These are phyloP conservation scores for Mortierella sp. DNA, from an alignment of 371 early-diverging fungal species.

Conservation along the genomic window DNA sequence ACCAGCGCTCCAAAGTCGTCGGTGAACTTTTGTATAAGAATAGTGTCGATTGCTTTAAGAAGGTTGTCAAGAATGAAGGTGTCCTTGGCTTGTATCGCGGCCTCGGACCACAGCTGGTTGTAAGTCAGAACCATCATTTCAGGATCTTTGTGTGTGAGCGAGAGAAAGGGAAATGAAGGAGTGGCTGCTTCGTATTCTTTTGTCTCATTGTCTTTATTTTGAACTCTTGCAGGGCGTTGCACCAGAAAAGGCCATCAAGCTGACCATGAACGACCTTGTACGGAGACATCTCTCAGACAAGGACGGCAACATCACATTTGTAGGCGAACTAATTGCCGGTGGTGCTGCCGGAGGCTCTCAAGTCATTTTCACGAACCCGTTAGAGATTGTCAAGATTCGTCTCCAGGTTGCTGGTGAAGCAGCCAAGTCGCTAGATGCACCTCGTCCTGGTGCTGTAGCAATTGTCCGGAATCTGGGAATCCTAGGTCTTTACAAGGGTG, in stretches of 20 bases:
- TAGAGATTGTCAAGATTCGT: slow-evolving; percentile 98
- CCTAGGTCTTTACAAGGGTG: slow-evolving; percentile 96
- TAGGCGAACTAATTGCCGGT: slow-evolving; percentile 89
- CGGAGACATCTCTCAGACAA: slow-evolving; percentile 75
- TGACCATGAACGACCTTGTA: slow-evolving; percentile 96
- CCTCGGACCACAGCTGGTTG: slow-evolving; percentile 96
- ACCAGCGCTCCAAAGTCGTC: slow-evolving; percentile 92
- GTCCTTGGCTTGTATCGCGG: slow-evolving; percentile 93
- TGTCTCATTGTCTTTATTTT: not conserved
- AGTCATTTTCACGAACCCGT: slow-evolving; percentile 88
- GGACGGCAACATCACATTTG: slow-evolving; percentile 73
- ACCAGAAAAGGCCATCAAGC: slow-evolving; percentile 98
- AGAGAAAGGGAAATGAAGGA: too few relatives aligned
- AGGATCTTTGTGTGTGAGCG: too few relatives aligned
- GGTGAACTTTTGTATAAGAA: slow-evolving; percentile 95
- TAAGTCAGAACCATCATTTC: slow-evolving; percentile 26
- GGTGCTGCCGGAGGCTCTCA: slow-evolving; percentile 93
- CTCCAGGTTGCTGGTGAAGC: slow-evolving; percentile 92
- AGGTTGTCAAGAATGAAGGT: slow-evolving; percentile 95
- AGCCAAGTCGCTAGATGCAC: slow-evolving; percentile 68
- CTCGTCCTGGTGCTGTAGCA: slow-evolving; percentile 82
- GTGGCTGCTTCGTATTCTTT: slow-evolving; percentile 1
- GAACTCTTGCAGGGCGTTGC: slow-evolving; percentile 56
- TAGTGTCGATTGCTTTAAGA: slow-evolving; percentile 93
- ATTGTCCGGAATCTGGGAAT: slow-evolving; percentile 94